Percentiles rank a stretch among this genome's conserved stretches.
phyloP scores from a whole-genome alignment of 805 yeast genomes.

The Candida namnaoensis region DNA sequence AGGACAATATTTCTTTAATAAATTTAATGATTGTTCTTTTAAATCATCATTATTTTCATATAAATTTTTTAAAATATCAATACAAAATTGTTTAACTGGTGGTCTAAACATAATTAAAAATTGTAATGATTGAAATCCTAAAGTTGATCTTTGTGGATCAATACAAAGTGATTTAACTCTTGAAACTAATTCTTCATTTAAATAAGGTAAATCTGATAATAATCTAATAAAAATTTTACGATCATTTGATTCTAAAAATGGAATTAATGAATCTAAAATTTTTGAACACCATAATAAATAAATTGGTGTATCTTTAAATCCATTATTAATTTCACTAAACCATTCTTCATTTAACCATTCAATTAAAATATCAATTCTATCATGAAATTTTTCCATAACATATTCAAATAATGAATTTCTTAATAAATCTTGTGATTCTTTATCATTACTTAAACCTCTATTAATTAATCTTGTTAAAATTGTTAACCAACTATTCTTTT shows the following conservation, averaged over 20 bases:
- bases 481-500: constrained; percentile 67
- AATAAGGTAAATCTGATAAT: constrained; percentile 78
- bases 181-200: constrained; percentile 52
- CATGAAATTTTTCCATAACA: constrained; percentile 64
- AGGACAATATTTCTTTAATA: constrained; percentile 36
- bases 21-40: constrained; percentile 34
- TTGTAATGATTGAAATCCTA: constrained; percentile 79
- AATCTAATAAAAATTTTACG: constrained; percentile 74
- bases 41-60: constrained; percentile 40
- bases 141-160: constrained; percentile 74
- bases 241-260: constrained; percentile 77
- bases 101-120: constrained; percentile 86
- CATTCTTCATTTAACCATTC: constrained; percentile 97
- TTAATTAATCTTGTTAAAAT: constrained; percentile 72
- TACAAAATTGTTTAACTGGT: constrained; percentile 54
- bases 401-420: constrained; percentile 66
- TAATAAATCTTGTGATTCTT: constrained; percentile 48
- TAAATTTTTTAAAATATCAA: constrained; percentile 39
- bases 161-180: constrained; percentile 66
- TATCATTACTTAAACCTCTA: constrained; percentile 51
- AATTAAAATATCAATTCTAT: constrained; percentile 63
- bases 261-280: constrained; percentile 71
- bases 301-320: constrained; percentile 27
- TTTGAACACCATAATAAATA: constrained; percentile 66
- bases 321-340: constrained; percentile 44